Evolutionary conservation across 345 rosid species (phyloP).

Genomic region (Boechera divaricarpa): DNA sequence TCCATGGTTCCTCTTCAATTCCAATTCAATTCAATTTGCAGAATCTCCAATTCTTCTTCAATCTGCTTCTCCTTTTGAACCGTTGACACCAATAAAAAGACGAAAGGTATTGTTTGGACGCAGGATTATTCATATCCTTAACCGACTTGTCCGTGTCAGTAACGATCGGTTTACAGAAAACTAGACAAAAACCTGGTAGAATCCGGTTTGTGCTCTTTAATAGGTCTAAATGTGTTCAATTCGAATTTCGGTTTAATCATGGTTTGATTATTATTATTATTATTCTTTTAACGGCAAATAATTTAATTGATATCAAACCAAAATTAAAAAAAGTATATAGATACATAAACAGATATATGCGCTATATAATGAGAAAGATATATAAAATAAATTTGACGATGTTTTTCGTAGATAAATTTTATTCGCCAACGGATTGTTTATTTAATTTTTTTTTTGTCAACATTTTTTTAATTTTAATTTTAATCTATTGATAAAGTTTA

Average conservation of each 20-base stretch:
- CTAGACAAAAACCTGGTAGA: neutral
- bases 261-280: neutral
- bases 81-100: slow-evolving; percentile 26
- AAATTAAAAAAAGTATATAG: too few relatives aligned
- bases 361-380: too few relatives aligned
- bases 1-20: slow-evolving; percentile 30
- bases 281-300: too few relatives aligned
- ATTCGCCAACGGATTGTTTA: too few relatives aligned
- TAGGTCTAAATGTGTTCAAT: neutral
- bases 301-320: too few relatives aligned
- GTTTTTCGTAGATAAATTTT: too few relatives aligned
- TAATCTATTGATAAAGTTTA: too few relatives aligned
- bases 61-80: neutral
- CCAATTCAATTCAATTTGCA: neutral
- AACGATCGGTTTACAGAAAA: slow-evolving; percentile 1
- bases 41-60: slow-evolving; percentile 2
- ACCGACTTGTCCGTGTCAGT: neutral
- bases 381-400: too few relatives aligned
- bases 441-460: too few relatives aligned
- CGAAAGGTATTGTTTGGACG: slow-evolving; percentile 27
- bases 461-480: too few relatives aligned
- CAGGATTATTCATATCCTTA: slow-evolving; percentile 13
- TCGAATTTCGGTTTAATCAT: neutral
- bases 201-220: neutral
- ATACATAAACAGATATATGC: too few relatives aligned